Evolutionary conservation across 2,329 filamentous ascomycete species (phyloP).

Genomic region (Leptoxyphium fumago): DNA sequence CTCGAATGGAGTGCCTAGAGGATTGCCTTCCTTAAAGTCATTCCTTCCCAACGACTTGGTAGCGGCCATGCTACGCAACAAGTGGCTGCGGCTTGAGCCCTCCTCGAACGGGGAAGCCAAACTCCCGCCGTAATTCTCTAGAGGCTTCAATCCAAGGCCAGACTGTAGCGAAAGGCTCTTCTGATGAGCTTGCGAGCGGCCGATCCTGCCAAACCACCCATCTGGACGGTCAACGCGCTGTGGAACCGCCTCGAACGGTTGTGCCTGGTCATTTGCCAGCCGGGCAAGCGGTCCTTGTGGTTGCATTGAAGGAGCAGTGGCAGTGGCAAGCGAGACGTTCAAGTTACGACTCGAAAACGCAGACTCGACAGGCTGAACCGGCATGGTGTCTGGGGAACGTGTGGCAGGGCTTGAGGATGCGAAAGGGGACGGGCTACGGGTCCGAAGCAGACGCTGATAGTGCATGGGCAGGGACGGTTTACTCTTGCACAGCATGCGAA

Average conservation of each 20-base stretch:
- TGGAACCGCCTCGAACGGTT: conserved; percentile 13
- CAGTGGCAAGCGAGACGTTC: conserved; percentile 36
- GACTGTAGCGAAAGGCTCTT: conserved; percentile 37
- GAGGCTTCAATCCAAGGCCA: conserved; percentile 24
- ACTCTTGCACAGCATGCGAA: conserved; percentile 45
- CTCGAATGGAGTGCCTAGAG: conserved; percentile 32
- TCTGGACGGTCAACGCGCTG: conserved; percentile 17
- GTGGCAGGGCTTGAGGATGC: conserved; percentile 20
- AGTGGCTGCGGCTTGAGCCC: conserved; percentile 11
- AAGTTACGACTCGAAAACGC: conserved; percentile 35
- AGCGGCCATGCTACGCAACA: conserved; percentile 19
- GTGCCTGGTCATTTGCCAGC: conserved; percentile 26
- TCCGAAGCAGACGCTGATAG: conserved; percentile 47
- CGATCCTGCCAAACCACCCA: conserved; percentile 27
- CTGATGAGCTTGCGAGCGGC: conserved; percentile 34
- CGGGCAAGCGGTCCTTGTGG: conserved; percentile 32
- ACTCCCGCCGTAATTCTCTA: conserved; percentile 5
- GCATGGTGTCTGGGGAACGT: conserved; percentile 12
- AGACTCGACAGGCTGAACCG: conserved; percentile 13
- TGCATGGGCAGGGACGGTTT: conserved; percentile 49
- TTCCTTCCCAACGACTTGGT: conserved; percentile 19
- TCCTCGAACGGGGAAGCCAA: conserved; percentile 32
- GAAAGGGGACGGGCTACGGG: conserved; percentile 46
- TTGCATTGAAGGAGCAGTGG: conserved; percentile 38
- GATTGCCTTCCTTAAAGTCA: conserved; percentile 13